phyloP scores from a whole-genome alignment of 371 early-diverging fungal genomes.

The Actinomortierella wolfii region DNA sequence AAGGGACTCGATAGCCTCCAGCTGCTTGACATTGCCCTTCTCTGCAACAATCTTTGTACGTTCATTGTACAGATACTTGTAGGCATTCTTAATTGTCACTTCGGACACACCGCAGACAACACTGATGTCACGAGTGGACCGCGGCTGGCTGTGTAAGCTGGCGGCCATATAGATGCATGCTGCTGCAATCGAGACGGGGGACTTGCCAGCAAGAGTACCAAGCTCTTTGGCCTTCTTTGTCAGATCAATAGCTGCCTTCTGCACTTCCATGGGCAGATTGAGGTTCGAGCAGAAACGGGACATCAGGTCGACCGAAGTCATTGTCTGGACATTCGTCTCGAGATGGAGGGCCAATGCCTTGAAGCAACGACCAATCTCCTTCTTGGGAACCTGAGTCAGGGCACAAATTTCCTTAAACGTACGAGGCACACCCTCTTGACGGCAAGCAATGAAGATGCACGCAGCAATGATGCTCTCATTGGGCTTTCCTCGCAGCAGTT shows the following conservation, averaged over 20 bases:
- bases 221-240: constrained; percentile 77
- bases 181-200: constrained; percentile 91
- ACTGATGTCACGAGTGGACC: constrained; percentile 80
- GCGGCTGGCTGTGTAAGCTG: constrained; percentile 67
- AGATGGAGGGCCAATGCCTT: constrained; percentile 77
- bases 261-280: constrained; percentile 72
- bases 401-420: constrained; percentile 98
- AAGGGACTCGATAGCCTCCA: constrained; percentile 24
- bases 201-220: constrained; percentile 87
- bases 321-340: constrained; percentile 63
- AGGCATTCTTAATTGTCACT: constrained; percentile 88
- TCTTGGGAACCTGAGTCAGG: constrained; percentile 91
- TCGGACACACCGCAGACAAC: constrained; percentile 88
- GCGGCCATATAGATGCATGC: constrained; percentile 89
- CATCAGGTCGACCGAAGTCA: constrained; percentile 82
- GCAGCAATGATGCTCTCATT: constrained; percentile 95
- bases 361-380: constrained; percentile 89
- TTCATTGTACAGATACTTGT: constrained; percentile 71
- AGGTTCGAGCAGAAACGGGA: constrained; percentile 87
- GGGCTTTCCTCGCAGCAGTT: constrained; percentile 88
- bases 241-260: constrained; percentile 72
- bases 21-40: constrained; percentile 17
- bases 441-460: constrained; percentile 97
- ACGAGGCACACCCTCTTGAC: constrained; percentile 89
- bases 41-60: constrained; percentile 60